Conservation (phyloP, 306 rosid species). For the Vicia sativa region DNA sequence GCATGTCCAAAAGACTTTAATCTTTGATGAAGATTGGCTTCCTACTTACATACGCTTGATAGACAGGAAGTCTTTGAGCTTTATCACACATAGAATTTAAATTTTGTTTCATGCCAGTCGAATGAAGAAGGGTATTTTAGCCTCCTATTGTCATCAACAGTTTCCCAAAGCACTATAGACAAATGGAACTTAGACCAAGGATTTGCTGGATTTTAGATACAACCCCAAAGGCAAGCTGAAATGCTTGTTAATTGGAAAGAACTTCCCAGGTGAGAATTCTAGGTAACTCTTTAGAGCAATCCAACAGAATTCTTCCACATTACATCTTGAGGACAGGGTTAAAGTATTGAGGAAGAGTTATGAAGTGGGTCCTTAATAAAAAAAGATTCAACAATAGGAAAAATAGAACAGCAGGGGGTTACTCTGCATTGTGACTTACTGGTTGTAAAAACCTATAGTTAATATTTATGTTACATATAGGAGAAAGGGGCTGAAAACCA, state of each 20-base stretch:
- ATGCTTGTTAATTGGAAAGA: background rate
- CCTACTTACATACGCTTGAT: no score
- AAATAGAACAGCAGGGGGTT: background rate
- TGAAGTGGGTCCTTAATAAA: background rate
- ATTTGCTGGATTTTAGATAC: background rate
- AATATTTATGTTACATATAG: background rate
- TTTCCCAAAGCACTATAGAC: background rate
- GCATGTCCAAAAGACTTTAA: background rate
- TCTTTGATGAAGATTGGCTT: background rate
- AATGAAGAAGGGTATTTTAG: background rate
- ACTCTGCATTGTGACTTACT: background rate
- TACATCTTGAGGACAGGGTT: background rate
- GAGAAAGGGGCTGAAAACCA: background rate
- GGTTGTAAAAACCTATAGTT: background rate
- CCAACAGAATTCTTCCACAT: background rate
- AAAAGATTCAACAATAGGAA: background rate
- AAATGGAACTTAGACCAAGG: background rate
- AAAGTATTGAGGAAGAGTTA: background rate
- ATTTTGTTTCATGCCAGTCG: slow-evolving; percentile 12
- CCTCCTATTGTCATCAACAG: background rate
- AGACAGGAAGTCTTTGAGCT: no score
- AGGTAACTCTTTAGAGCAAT: background rate
- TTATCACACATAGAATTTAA: background rate
- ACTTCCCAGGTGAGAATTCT: background rate
- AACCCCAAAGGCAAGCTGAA: slow-evolving; percentile 6